Evolutionary conservation across 2,329 filamentous ascomycete genomes (phyloP).

Genomic region (Pseudogymnoascus pannorum): DNA sequence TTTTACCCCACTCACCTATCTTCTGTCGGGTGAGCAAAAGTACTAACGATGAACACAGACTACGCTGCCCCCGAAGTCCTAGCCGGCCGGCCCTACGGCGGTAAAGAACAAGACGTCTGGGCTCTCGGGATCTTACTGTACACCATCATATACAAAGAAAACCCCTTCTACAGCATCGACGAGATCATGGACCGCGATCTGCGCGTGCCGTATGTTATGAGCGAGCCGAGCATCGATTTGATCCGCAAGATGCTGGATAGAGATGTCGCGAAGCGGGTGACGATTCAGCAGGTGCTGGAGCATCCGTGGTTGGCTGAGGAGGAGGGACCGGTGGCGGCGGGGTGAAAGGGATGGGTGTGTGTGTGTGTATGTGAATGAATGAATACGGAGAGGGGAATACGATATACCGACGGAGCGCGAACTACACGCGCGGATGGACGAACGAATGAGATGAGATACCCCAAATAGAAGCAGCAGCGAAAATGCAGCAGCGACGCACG

Average conservation of each 20-base stretch:
- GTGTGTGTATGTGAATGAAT: not conserved
- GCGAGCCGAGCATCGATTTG: slow-evolving; percentile 87
- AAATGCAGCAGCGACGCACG: not conserved
- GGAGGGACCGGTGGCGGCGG: slow-evolving; percentile 19
- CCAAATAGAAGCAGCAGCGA: not conserved
- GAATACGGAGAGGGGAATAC: not conserved
- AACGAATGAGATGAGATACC: not conserved
- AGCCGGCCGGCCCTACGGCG: slow-evolving; percentile 82
- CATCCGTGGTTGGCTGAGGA: slow-evolving; percentile 62
- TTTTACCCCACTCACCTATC: not conserved
- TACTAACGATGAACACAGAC: slow-evolving; percentile 47
- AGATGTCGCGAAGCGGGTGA: slow-evolving; percentile 72
- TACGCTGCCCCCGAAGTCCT: slow-evolving; percentile 98
- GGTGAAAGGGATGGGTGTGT: not conserved
- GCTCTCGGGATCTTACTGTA: slow-evolving; percentile 93
- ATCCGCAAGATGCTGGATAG: slow-evolving; percentile 89
- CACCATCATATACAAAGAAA: slow-evolving; percentile 99
- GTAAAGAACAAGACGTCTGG: slow-evolving; percentile 98
- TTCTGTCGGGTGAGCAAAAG: too few relatives aligned
- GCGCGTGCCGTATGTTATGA: slow-evolving; percentile 79
- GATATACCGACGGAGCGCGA: not conserved
- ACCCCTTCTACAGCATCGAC: slow-evolving; percentile 97
- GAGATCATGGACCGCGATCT: slow-evolving; percentile 98
- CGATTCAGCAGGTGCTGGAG: slow-evolving; percentile 80
- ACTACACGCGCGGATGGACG: not conserved